Evolutionary conservation across 768 basidiomycete genomes (phyloP).

Genomic region (Leccinum disarticulatum): DNA sequence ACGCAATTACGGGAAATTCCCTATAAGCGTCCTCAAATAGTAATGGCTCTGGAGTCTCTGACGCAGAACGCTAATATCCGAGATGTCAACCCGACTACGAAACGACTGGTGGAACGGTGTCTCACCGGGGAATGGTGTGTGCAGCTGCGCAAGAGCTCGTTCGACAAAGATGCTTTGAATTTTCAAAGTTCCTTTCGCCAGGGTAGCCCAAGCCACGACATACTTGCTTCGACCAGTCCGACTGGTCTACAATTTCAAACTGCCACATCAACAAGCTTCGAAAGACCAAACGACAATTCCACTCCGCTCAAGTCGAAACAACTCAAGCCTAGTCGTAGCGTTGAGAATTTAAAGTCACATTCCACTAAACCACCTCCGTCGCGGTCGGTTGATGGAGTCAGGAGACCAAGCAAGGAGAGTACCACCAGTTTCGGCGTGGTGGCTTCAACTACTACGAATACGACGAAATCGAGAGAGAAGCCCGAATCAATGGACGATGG

Average conservation of each 20-base stretch:
- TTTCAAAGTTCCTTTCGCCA: conserved; percentile 33
- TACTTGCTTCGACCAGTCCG: conserved; percentile 39
- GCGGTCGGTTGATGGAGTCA: conserved; percentile 37
- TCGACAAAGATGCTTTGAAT: conserved; percentile 28
- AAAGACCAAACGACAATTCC: conserved; percentile 24
- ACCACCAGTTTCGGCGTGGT: conserved; percentile 30
- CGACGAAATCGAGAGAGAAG: conserved; percentile 26
- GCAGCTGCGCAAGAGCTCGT: conserved; percentile 49
- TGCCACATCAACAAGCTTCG: conserved; percentile 4
- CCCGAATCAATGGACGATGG: conserved; percentile 28
- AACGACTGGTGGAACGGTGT: conserved; percentile 89
- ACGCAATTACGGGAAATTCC: conserved; percentile 84
- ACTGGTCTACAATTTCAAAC: conserved; percentile 5
- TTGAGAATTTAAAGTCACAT: conserved; percentile 50
- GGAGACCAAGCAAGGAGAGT: conserved; percentile 43
- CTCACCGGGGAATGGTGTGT: conserved; percentile 86
- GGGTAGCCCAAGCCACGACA: conserved; percentile 46
- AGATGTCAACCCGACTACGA: conserved; percentile 84
- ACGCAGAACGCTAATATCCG: conserved; percentile 72
- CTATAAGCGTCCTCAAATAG: conserved; percentile 92
- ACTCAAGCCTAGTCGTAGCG: conserved; percentile 65
- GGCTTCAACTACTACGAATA: conserved; percentile 23
- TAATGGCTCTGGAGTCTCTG: conserved; percentile 76
- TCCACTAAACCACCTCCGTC: conserved; percentile 28
- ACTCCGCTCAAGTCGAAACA: conserved; percentile 37